A percentile compares a stretch with the other conserved stretches of the same genome.
These are phyloP conservation scores for Thermomucor indicae-seudaticae DNA, from an alignment of 371 early-diverging fungal genomes.

Conservation along the genomic window DNA sequence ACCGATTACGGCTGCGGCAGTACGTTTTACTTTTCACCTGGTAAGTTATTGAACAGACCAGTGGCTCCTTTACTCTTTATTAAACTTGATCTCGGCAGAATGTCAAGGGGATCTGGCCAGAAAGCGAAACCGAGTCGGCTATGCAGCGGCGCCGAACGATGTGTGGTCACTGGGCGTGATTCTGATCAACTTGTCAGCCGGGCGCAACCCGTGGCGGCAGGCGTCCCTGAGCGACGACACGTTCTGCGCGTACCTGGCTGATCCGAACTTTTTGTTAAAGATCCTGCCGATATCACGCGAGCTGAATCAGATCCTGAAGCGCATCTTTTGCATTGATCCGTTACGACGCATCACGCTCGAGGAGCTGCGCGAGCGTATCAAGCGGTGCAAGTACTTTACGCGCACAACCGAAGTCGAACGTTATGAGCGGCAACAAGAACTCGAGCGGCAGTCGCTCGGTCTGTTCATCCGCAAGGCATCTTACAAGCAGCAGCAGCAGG, in stretches of 20 bases:
- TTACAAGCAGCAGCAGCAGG: not conserved
- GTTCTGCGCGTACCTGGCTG: constrained; percentile 59
- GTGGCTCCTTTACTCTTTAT: not conserved
- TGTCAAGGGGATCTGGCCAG: constrained; percentile 64
- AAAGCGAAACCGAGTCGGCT: constrained; percentile 23
- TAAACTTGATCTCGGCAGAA: constrained; percentile 39
- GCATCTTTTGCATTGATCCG: constrained; percentile 73
- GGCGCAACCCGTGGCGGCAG: constrained; percentile 81
- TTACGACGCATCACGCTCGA: constrained; percentile 59
- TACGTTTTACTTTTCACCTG: constrained; percentile 91
- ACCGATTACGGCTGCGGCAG: constrained; percentile 89
- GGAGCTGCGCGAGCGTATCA: constrained; percentile 57
- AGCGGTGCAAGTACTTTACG: constrained; percentile 57
- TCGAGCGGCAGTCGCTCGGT: not conserved
- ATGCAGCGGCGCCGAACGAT: constrained; percentile 76
- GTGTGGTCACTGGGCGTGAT: constrained; percentile 85
- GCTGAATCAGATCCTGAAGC: constrained; percentile 66
- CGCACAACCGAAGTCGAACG: constrained; percentile 30
- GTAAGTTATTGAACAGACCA: too few relatives aligned
- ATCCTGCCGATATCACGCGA: constrained; percentile 70
- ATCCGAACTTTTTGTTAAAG: constrained; percentile 59
- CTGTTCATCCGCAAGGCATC: not conserved
- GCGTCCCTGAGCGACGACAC: constrained; percentile 70
- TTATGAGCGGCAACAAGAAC: constrained; percentile 2
- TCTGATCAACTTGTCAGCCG: constrained; percentile 70